These are phyloP conservation scores for Mycena venus DNA, from an alignment of 768 basidiomycete genomes.

Conservation along the genomic window DNA sequence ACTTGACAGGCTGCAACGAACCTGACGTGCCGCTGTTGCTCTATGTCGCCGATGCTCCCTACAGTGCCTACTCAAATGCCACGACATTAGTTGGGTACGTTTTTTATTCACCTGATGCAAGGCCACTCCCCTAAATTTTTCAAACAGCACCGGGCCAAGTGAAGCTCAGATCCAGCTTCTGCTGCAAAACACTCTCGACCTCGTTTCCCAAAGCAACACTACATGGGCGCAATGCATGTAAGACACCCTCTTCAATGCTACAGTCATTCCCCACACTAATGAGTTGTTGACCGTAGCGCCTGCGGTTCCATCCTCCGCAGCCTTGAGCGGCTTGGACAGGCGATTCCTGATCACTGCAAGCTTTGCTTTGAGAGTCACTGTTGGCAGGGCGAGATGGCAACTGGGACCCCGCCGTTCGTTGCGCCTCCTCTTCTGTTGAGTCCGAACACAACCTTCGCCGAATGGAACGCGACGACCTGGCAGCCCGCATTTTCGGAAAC, in stretches of 20 bases:
- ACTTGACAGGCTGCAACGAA: conserved; percentile 17
- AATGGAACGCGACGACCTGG: conserved; percentile 21
- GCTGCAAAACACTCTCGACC: conserved; percentile 22
- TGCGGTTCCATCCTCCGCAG: conserved; percentile 23
- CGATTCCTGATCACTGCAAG: conserved; percentile 17
- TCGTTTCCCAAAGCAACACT: conserved; percentile 21
- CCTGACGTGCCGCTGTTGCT: conserved; percentile 18
- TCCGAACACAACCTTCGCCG: conserved; percentile 13
- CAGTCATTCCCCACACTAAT: conserved; percentile 4
- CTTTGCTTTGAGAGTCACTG: conserved; percentile 16
- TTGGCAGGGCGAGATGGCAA: conserved; percentile 15
- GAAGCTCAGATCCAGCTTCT: conserved; percentile 15
- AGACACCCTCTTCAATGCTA: neutral
- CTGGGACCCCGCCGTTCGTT: conserved; percentile 19
- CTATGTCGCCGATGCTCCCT: conserved; percentile 17
- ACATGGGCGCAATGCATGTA: conserved; percentile 22
- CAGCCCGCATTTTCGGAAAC: conserved; percentile 6
- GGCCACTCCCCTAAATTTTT: neutral
- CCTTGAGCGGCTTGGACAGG: conserved; percentile 16
- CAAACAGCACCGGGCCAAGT: conserved; percentile 12
- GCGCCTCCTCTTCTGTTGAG: conserved; percentile 11
- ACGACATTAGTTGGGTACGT: conserved; percentile 3
- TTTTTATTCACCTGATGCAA: neutral
- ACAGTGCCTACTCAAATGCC: conserved; percentile 20
- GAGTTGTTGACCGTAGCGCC: conserved; percentile 1